Conservation (phyloP, 805 yeast genomes). For the Lipomyces mesembrius region DNA sequence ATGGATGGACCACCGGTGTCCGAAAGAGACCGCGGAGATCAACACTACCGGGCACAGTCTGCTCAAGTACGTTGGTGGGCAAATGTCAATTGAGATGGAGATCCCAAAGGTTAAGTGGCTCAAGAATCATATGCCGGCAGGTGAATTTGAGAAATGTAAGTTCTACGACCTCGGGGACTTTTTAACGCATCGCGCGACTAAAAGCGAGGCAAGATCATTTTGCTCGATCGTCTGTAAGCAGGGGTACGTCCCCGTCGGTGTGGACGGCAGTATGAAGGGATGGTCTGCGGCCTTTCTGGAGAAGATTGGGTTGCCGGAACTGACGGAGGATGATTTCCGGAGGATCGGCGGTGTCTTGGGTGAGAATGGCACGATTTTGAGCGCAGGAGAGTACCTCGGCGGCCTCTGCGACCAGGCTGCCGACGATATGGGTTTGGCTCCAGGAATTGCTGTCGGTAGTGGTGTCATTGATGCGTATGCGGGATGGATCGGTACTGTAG, state of each 20-base stretch:
- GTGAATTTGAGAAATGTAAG: conserved; percentile 62
- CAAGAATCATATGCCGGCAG: conserved; percentile 76
- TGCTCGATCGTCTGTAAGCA: conserved; percentile 95
- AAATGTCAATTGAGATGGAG: conserved; percentile 98
- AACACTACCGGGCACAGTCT: conserved; percentile 80
- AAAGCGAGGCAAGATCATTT: conserved; percentile 81
- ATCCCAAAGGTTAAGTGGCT: conserved; percentile 97
- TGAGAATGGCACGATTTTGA: conserved; percentile 69
- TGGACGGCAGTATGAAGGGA: conserved; percentile 81
- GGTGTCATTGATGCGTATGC: conserved; percentile 98
- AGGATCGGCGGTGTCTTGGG: conserved; percentile 84
- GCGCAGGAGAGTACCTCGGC: conserved; percentile 92
- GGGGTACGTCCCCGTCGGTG: conserved; percentile 91
- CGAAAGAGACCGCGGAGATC: conserved; percentile 74
- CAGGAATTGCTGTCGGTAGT: conserved; percentile 82
- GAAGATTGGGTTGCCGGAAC: conserved; percentile 72
- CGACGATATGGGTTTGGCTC: conserved; percentile 78
- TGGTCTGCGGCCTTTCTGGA: conserved; percentile 85
- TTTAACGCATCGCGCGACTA: conserved; percentile 89
- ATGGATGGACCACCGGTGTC: conserved; percentile 99
- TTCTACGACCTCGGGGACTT: conserved; percentile 93
- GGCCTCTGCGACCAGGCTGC: conserved; percentile 70
- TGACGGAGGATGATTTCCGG: conserved; percentile 73
- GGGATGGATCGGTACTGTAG: conserved; percentile 98
- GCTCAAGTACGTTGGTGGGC: conserved; percentile 92